Evolutionary conservation across 148 eudicot species (phyloP), one percentile per base, ranked within the genome.

Genomic region (Polygonum aviculare): DNA sequence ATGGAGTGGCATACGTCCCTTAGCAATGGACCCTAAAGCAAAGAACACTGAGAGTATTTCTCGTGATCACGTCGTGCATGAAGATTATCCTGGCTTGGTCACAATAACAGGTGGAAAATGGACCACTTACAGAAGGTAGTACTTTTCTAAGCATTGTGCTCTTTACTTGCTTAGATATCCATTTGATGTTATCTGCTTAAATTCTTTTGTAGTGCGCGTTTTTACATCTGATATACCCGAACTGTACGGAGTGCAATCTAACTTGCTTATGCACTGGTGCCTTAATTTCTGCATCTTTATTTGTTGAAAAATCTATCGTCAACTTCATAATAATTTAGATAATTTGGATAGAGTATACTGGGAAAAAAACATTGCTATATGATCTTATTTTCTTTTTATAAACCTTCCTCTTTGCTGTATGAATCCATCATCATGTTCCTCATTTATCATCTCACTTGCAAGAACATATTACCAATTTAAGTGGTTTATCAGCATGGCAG

Each of bases 71-170:
- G 94, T 95, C 76, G 96, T 95, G 12, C 84, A 85, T 80, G 98
- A 95, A 91, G 99, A 95, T 76, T 81, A 80, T 75, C 96, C 99
- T 36, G 99, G 99, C 82, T 78, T 95, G 78, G 97, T 95, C 50
- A 95, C 99, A 39, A 93, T 95, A 54, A 90, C 99, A 26, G 99
- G 99, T 89, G 99, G 99, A 82, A 95, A 95, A 81, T 95, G 99
- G 99, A 95, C 99, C 12, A 95, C 99, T 12, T 92, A 95, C 79
- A 90, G 99, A 85, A 88, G 97, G 97, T 90, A 85, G 70, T 4
- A n/a, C 74, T 77, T 49, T 69, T 57, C 72, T 76, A 16, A 35
- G 7, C 36, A 41, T 50, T 35, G 26, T 48, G 40, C 1, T 63
- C 12, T 35, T 15, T 36, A 40, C 62, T 18, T 60, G 78, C 51